phyloP scores from a whole-genome alignment of 192 early-diverging fungal species.

The Coemansia biformis region DNA sequence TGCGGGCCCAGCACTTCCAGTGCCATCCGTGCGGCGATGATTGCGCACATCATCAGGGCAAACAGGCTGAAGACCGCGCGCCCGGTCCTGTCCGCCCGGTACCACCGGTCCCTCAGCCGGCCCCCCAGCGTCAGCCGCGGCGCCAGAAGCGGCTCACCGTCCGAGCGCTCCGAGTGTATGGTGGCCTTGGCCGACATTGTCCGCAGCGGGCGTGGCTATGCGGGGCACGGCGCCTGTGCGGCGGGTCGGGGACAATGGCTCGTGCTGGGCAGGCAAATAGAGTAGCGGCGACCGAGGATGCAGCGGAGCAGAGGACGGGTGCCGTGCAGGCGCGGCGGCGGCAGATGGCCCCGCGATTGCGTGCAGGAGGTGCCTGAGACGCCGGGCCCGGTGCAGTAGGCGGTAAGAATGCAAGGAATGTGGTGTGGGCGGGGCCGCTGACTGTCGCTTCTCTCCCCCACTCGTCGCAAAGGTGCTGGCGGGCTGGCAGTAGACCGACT shows the following conservation, averaged over 20 bases:
- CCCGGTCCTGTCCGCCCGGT: conserved; percentile 31
- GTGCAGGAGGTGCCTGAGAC: too few relatives aligned
- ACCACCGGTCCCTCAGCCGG: conserved; percentile 25
- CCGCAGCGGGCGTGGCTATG: neutral
- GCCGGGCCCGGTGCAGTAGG: conserved; percentile 13
- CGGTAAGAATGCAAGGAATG: conserved; percentile 19
- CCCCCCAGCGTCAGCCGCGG: conserved; percentile 9
- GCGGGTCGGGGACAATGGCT: neutral
- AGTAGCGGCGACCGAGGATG: too few relatives aligned
- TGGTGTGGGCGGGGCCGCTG: too few relatives aligned
- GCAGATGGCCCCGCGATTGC: too few relatives aligned
- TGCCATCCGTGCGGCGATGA: conserved; percentile 12
- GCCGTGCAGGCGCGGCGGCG: neutral
- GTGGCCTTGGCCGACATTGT: conserved; percentile 23
- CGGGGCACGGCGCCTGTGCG: neutral
- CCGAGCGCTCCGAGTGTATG: conserved; percentile 12
- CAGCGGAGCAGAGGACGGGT: neutral
- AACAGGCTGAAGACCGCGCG: conserved; percentile 21
- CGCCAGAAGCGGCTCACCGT: conserved; percentile 23
- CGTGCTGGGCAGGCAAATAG: too few relatives aligned
- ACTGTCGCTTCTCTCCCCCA: too few relatives aligned
- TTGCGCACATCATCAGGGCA: conserved; percentile 14
- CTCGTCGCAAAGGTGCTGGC: too few relatives aligned
- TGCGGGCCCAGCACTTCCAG: conserved; percentile 31
- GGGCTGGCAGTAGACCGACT: too few relatives aligned